phyloP scores from a whole-genome alignment of 2,329 filamentous ascomycete species.

The Cladosporium velox region DNA sequence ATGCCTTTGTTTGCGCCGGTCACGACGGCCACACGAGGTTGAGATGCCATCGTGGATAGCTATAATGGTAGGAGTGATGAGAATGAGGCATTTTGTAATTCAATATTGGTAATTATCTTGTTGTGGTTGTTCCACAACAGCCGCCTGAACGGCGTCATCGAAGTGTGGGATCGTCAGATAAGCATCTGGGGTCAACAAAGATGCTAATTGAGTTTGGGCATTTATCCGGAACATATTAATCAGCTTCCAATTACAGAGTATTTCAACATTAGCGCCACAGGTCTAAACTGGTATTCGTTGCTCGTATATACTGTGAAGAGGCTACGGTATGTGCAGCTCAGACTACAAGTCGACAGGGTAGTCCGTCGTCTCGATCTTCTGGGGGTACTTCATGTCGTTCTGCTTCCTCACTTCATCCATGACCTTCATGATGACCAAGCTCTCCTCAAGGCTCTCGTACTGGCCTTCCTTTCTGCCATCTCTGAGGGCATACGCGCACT shows the following conservation, averaged over 20 bases:
- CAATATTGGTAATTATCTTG: not conserved
- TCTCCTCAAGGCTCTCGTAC: slow-evolving; percentile 71
- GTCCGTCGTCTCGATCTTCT: slow-evolving; percentile 64
- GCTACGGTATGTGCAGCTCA: not conserved
- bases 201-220: not conserved
- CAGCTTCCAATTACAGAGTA: not conserved
- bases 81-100: not conserved
- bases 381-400: slow-evolving; percentile 63
- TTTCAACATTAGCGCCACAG: not conserved
- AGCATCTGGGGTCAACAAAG: not conserved
- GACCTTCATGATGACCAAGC: slow-evolving; percentile 79
- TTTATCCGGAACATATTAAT: not conserved
- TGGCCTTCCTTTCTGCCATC: slow-evolving; percentile 77
- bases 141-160: not conserved
- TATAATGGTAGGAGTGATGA: not conserved
- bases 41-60: slow-evolving; percentile 28
- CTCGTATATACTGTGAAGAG: not conserved
- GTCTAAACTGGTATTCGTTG: not conserved
- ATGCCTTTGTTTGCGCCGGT: slow-evolving; percentile 59
- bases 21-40: slow-evolving; percentile 52
- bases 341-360: slow-evolving; percentile 49
- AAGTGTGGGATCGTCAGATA: not conserved
- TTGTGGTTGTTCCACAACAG: not conserved
- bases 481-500: slow-evolving; percentile 71
- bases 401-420: slow-evolving; percentile 71